Evolutionary conservation across 2,329 filamentous ascomycete genomes (phyloP), one percentile per base, ranked within the genome.

Genomic region (Epichloe brachyelytri): DNA sequence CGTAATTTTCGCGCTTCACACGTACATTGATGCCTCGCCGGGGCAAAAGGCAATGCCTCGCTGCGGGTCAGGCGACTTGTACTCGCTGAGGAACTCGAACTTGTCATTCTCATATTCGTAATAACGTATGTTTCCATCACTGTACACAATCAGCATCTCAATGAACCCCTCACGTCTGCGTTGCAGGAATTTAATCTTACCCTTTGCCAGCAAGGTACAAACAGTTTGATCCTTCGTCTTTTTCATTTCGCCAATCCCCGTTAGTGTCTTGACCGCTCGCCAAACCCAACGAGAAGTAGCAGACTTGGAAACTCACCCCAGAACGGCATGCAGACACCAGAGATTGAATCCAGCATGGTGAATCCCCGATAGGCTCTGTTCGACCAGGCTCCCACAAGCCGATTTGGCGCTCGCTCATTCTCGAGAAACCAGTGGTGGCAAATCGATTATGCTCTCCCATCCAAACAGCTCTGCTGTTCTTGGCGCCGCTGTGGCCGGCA

Each of bases 21-120:
- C 78, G 64, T 65, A 86, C 85, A 66, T 96, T 95, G 61, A 98
- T 86, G 56, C 91, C 93, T 56, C 93, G 87, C 71, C 95, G 91
- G 49, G 93, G 93, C 65, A 97, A 71, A 98, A 97, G 36, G 88
- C 93, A 60, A 98, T 78, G 60, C 93, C 93, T 65, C 93, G 82
- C 72, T 98, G 93, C 34, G 93, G 91, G 57, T 98, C 93, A 39
- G 77, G 74, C n/a, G 93, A 97, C 71, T 96, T 95, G 78, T 97
- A 93, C 68, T 97, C 91, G 56, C 89, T 94, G 50, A 98, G 74
- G 69, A 87, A 95, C 70, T 98, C 91, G 65, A 98, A 96, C 70
- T 96, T 96, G 76, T 97, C 91, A 71, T 97, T 95, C 65, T 94
- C 87, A 64, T 94, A 95, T 71, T 98, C 93, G 68, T 87, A 98